Conservation (phyloP, 2,329 filamentous ascomycete species). For the Neopestalotiopsis rosae region DNA sequence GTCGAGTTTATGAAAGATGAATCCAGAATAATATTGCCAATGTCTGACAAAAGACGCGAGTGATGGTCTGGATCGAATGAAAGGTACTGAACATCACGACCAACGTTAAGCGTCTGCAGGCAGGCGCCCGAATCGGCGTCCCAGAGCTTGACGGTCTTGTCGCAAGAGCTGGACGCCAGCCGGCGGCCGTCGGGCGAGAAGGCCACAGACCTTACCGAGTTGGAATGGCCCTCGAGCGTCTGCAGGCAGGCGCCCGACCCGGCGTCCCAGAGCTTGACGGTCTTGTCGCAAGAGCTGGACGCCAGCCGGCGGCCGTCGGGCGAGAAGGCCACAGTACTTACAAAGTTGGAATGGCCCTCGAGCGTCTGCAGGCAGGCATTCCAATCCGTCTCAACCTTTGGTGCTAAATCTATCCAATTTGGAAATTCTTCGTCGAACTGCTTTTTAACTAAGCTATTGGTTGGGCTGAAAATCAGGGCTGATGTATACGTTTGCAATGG, state of each 20-base stretch:
- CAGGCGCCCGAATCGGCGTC: too few species aligned
- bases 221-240: constrained; percentile 18
- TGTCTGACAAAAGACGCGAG: too few species aligned
- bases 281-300: not conserved
- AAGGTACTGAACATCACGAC: too few species aligned
- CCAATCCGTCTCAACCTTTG: constrained; percentile 13
- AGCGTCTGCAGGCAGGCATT: too few species aligned
- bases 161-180: not conserved
- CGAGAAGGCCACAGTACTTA: too few species aligned
- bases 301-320: too few species aligned
- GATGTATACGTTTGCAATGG: constrained; percentile 41
- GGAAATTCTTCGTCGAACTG: constrained; percentile 25
- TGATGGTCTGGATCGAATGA: too few species aligned
- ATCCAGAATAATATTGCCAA: too few species aligned
- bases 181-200: not conserved
- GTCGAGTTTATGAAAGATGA: too few species aligned
- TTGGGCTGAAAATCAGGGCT: constrained; percentile 38
- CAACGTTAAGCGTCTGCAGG: too few species aligned
- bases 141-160: not conserved
- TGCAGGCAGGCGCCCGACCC: constrained; percentile 1
- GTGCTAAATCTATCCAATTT: constrained; percentile 22
- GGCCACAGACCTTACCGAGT: not conserved
- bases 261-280: not conserved
- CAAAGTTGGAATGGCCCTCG: too few species aligned
- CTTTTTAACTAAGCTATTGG: constrained; percentile 25